Conservation (phyloP, 2,329 filamentous ascomycete species). For the Elsinoe australis region DNA sequence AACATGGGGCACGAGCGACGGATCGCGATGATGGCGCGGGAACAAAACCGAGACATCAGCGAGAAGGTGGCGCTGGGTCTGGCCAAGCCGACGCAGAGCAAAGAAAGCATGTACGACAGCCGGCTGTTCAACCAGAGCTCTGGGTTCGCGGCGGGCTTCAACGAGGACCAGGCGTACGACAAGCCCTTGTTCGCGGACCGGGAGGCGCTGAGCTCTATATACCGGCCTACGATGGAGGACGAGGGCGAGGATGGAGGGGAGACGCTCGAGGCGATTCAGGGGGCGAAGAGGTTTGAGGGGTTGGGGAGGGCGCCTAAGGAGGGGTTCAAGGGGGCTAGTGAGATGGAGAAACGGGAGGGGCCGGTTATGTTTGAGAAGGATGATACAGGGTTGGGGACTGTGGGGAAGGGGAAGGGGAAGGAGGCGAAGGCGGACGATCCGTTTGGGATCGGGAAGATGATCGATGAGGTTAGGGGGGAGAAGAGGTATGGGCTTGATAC, state of each 20-base stretch:
- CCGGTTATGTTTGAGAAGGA: slow-evolving; percentile 97
- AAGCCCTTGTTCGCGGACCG: slow-evolving; percentile 95
- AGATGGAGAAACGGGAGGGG: slow-evolving; percentile 49
- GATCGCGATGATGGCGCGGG: slow-evolving; percentile 84
- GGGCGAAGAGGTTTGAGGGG: slow-evolving; percentile 78
- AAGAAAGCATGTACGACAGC: slow-evolving; percentile 95
- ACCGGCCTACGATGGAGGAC: slow-evolving; percentile 66
- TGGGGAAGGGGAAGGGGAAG: slow-evolving; percentile 26
- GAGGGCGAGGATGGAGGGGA: slow-evolving; percentile 75
- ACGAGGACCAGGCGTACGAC: slow-evolving; percentile 95
- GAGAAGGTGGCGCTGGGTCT: slow-evolving; percentile 93
- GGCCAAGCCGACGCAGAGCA: slow-evolving; percentile 86
- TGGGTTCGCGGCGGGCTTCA: slow-evolving; percentile 81
- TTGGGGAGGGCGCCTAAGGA: slow-evolving; percentile 69
- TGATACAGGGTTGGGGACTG: slow-evolving; percentile 1
- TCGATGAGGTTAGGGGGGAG: slow-evolving; percentile 51
- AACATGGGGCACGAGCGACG: slow-evolving; percentile 91
- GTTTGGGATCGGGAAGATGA: slow-evolving; percentile 90
- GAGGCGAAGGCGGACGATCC: slow-evolving; percentile 56
- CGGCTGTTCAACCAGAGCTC: slow-evolving; percentile 89
- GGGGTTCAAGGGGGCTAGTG: slow-evolving; percentile 66
- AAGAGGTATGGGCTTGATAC: slow-evolving; percentile 72
- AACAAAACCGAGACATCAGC: slow-evolving; percentile 93
- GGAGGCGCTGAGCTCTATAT: slow-evolving; percentile 90
- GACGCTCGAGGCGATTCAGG: slow-evolving; percentile 79